phyloP scores from a whole-genome alignment of 1,284 basidiomycete genomes.

The Cryptococcus sp. region DNA sequence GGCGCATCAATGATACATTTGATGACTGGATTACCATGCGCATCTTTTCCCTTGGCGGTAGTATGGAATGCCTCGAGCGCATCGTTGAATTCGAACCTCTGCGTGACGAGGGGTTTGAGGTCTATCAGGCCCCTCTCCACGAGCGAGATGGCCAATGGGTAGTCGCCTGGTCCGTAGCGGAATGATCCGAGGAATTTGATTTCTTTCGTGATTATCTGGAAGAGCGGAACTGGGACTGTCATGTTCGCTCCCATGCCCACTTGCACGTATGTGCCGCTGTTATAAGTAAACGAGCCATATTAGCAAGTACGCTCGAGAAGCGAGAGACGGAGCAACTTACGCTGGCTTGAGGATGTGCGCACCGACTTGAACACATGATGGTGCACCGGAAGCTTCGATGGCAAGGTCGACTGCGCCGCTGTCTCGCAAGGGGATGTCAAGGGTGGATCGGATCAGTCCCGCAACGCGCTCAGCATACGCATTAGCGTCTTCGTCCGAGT shows the following conservation, averaged over 20 bases:
- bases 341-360: slow-evolving; percentile 66
- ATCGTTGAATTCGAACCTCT: slow-evolving; percentile 62
- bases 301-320: neutral
- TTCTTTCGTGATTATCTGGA: slow-evolving; percentile 49
- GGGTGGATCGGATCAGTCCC: slow-evolving; percentile 50
- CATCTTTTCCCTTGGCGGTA: slow-evolving; percentile 68
- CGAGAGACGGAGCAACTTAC: slow-evolving; percentile 23
- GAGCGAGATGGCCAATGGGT: slow-evolving; percentile 60
- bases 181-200: slow-evolving; percentile 51
- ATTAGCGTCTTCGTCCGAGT: slow-evolving; percentile 66
- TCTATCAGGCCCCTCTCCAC: slow-evolving; percentile 59
- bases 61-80: slow-evolving; percentile 60
- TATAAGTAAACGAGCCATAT: neutral
- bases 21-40: slow-evolving; percentile 57
- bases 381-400: slow-evolving; percentile 63
- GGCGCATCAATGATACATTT: slow-evolving; percentile 52
- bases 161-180: slow-evolving; percentile 54
- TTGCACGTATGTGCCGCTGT: slow-evolving; percentile 51
- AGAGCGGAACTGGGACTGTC: slow-evolving; percentile 47
- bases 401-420: slow-evolving; percentile 60
- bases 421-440: slow-evolving; percentile 56
- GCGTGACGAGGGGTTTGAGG: slow-evolving; percentile 59
- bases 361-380: slow-evolving; percentile 64
- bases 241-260: slow-evolving; percentile 51
- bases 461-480: slow-evolving; percentile 64